Percentiles rank a stretch among this genome's conserved stretches.
These are phyloP conservation scores for Parsonsia alboflavescens DNA, from an alignment of 257 asterid species.

Conservation along the genomic window DNA sequence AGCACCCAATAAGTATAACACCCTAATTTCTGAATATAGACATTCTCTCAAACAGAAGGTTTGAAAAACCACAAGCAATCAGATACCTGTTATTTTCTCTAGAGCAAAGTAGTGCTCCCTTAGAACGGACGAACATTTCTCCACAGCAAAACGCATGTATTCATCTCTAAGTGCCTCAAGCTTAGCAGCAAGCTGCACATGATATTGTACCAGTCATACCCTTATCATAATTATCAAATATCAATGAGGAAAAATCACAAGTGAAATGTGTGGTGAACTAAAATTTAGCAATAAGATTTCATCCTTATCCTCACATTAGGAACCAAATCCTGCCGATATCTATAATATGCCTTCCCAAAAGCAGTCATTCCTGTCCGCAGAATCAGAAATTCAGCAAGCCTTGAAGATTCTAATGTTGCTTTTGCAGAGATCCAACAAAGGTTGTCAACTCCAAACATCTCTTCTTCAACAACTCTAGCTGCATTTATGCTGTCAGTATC, in stretches of 20 bases:
- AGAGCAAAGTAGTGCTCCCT: conserved; percentile 71
- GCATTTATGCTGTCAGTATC: conserved; percentile 30
- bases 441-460: conserved; percentile 86
- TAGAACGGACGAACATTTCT: conserved; percentile 62
- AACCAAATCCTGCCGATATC: conserved; percentile 74
- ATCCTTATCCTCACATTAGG: conserved; percentile 64
- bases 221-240: background rate
- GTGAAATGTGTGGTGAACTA: conserved; percentile 1
- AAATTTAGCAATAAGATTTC: conserved; percentile 8
- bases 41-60: background rate
- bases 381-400: conserved; percentile 76
- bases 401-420: conserved; percentile 80
- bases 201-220: conserved; percentile 7
- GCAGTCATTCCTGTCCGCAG: conserved; percentile 97
- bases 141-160: conserved; percentile 83
- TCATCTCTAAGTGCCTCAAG: conserved; percentile 94
- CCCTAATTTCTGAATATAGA: background rate
- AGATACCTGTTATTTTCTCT: conserved; percentile 75
- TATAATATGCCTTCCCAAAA: conserved; percentile 83
- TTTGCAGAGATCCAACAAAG: conserved; percentile 93
- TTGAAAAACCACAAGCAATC: conserved; percentile 16
- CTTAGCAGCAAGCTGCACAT: conserved; percentile 75
- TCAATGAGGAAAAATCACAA: background rate
- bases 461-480: conserved; percentile 99
- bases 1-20: conserved; percentile 2